Base-by-base conservation (phyloP, 2,329 filamentous ascomycete species). In the Passalora sequoiae region DNA sequence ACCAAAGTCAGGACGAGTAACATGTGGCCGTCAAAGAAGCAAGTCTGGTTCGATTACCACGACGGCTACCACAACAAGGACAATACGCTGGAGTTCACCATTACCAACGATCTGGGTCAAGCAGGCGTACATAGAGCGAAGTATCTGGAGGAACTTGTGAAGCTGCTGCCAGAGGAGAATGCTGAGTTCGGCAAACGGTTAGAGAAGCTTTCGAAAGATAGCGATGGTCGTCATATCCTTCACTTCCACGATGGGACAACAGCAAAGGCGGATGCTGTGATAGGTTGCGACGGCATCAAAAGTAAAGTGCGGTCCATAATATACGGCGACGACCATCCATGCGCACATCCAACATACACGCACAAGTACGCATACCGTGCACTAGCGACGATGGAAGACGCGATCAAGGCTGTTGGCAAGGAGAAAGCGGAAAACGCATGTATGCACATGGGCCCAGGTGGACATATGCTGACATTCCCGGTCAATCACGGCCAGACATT, bases 361-460 rank as follows among this genome's bases (percentile, higher is more conserved):
- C 67, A 75, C 28, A 78, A 81, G 48, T 77, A 77, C 61, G 81
- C 77, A 24, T 84, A 80, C 60, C 70, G 81, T 3, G 75, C 75
- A 0, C 59, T 84, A 3, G 67, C 83, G 1, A 75, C 79, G 0
- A 83, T 83, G 71, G 50, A 49, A 4, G 43, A 57, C 20, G 59
- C 59, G 6, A 44, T 57, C 16, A 46, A 46, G 19, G 52, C 55
- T 4, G 47, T 62, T 4, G 60, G 59, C 12, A 55, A 57, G 30
- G 49, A 56, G 31, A 55, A 54, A 38, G 57, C 58, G 5, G 39
- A 43, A 39, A 60, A 59, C 33, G 45, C 53, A 3, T 54, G 51
- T 35, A 60, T 60, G 56, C 56, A 55, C 45, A 58, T 61, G 52
- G 57, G 59, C 4, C 45, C 50, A 2, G 54, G 70, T 38, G 76